Percentiles rank a stretch among this genome's conserved stretches.
These are phyloP conservation scores for Ogataea hybrid DNA, from an alignment of 1,139 yeast species.

Conservation along the genomic window DNA sequence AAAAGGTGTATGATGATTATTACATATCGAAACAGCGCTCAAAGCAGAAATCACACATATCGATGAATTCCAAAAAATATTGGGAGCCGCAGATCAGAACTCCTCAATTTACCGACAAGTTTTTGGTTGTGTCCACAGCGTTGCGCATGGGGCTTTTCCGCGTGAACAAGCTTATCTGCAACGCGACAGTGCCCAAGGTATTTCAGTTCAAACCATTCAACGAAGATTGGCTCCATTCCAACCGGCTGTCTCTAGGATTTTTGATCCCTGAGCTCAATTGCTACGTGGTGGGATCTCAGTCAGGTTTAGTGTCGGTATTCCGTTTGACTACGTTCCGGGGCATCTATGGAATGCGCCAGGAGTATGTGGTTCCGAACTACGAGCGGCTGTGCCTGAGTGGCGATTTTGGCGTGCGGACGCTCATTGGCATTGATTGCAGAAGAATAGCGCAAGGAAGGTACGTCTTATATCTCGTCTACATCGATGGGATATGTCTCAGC, in stretches of 20 bases:
- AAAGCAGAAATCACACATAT: slow-evolving; percentile 15
- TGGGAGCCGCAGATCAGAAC: slow-evolving; percentile 24
- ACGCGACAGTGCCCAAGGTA: slow-evolving; percentile 45
- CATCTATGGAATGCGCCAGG: slow-evolving; percentile 59
- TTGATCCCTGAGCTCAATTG: slow-evolving; percentile 56
- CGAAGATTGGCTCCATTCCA: slow-evolving; percentile 42
- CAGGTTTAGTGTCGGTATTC: slow-evolving; percentile 56
- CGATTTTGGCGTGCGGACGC: slow-evolving; percentile 23
- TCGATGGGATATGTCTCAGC: slow-evolving; percentile 26
- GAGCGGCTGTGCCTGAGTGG: slow-evolving; percentile 19
- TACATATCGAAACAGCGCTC: slow-evolving; percentile 24
- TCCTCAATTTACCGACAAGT: slow-evolving; percentile 22
- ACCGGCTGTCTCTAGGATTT: slow-evolving; percentile 52
- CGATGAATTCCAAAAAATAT: slow-evolving; percentile 25
- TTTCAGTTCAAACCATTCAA: slow-evolving; percentile 34
- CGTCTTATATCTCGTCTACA: slow-evolving; percentile 21
- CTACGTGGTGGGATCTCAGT: slow-evolving; percentile 53
- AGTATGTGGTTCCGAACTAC: slow-evolving; percentile 48
- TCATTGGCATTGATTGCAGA: slow-evolving; percentile 26
- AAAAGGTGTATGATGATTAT: slow-evolving; percentile 28
- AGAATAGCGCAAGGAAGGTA: slow-evolving; percentile 13
- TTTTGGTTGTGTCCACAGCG: slow-evolving; percentile 46
- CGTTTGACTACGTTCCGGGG: slow-evolving; percentile 59
- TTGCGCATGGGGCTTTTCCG: slow-evolving; percentile 47
- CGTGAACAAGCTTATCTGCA: slow-evolving; percentile 48